A percentile compares a stretch with the other conserved stretches of the same genome.
Conservation (phyloP, 176 grass and related monocot genomes). For the Eleusine coracana region DNA sequence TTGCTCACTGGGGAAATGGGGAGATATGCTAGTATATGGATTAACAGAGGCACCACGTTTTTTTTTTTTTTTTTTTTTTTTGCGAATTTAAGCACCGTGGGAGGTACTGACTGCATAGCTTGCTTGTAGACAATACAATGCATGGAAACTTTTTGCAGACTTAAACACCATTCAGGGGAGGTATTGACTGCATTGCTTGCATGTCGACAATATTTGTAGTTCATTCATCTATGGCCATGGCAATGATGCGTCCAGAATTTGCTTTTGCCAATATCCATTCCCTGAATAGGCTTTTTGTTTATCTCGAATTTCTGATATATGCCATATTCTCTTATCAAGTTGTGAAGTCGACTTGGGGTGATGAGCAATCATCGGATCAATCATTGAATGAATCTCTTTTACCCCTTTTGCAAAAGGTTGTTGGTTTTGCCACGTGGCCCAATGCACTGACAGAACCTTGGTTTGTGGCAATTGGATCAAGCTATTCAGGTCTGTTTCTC, state of each 20-base stretch:
- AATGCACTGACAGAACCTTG: slow-evolving; percentile 40
- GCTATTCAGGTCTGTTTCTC: slow-evolving; percentile 49
- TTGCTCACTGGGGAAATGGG: slow-evolving; percentile 2
- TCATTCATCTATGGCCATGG: slow-evolving; percentile 17
- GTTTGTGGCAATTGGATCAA: slow-evolving; percentile 40
- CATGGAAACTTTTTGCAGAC: slow-evolving; percentile 27
- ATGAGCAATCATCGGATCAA: slow-evolving; percentile 69
- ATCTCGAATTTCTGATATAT: slow-evolving; percentile 62
- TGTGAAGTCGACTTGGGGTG: slow-evolving; percentile 44
- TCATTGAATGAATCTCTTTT: slow-evolving; percentile 84
- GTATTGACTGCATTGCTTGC: slow-evolving; percentile 32
- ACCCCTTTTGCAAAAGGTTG: slow-evolving; percentile 46
- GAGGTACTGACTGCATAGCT: background rate
- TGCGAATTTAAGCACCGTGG: background rate
- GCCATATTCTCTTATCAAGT: slow-evolving; percentile 72
- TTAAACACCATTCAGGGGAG: slow-evolving; percentile 25
- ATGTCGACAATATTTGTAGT: slow-evolving; percentile 25
- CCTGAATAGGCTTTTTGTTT: slow-evolving; percentile 38
- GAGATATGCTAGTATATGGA: slow-evolving; percentile 25
- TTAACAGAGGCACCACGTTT: background rate
- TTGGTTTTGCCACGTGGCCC: slow-evolving; percentile 42
- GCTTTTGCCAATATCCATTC: slow-evolving; percentile 52
- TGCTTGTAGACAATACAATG: background rate
- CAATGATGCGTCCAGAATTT: slow-evolving; percentile 25
- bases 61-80: background rate